Evolutionary conservation across 306 rosid genomes (phyloP).

Genomic region (Malus orientalis): DNA sequence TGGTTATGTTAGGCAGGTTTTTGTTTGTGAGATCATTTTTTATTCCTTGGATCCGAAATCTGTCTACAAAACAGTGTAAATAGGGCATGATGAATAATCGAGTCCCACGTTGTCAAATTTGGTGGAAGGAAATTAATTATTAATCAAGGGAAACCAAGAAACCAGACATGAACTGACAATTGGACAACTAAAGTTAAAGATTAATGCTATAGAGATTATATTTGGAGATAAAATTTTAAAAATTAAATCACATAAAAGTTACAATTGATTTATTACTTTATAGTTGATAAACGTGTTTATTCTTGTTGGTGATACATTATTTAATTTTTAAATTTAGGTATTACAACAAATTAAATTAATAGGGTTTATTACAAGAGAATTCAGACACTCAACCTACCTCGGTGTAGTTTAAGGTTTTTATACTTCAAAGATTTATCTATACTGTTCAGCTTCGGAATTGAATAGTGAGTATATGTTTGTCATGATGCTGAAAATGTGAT

Average conservation of each 20-base stretch:
- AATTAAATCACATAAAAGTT: no score
- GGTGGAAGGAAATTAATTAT: neutral
- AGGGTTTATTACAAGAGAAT: neutral
- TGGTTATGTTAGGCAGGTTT: no score
- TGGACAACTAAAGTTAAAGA: neutral
- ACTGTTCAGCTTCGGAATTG: neutral
- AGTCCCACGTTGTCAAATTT: neutral
- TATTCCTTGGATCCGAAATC: no score
- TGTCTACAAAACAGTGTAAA: neutral
- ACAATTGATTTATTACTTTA: no score
- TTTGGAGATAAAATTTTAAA: no score
- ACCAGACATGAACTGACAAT: neutral
- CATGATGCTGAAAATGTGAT: neutral
- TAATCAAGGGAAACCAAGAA: neutral
- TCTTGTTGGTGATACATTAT: no score
- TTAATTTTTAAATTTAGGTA: no score
- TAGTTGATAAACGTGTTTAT: no score
- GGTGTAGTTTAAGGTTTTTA: neutral
- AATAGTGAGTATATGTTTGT: neutral
- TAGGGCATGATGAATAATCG: neutral
- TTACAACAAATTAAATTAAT: neutral
- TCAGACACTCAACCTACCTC: neutral
- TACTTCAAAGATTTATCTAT: neutral
- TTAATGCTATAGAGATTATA: no score
- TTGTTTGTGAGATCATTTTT: neutral